Conservation (phyloP, 441 rosid genomes). For the Populus trichocarpa region DNA sequence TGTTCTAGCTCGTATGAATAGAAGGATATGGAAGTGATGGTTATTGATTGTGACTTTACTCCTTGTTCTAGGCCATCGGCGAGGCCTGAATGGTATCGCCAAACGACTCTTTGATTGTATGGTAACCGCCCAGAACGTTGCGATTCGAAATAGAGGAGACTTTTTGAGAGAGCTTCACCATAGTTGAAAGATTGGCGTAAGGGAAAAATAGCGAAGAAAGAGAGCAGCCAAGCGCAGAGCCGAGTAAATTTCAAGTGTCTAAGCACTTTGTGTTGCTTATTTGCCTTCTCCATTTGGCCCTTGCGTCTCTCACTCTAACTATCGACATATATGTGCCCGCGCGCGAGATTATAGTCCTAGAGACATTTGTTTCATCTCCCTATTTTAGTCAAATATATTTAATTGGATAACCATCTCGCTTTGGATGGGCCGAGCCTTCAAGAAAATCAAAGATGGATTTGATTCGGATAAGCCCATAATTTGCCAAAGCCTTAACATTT, state of each 20-base stretch:
- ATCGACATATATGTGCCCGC: too few species aligned
- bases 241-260: not conserved
- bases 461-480: too few species aligned
- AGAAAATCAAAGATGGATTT: too few species aligned
- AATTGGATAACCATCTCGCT: too few species aligned
- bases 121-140: slow-evolving; percentile 93
- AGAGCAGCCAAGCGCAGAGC: not conserved
- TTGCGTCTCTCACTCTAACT: not conserved
- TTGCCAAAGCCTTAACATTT: too few species aligned
- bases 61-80: slow-evolving; percentile 91
- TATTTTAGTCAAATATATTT: not conserved
- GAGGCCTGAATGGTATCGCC: slow-evolving; percentile 93
- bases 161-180: slow-evolving; percentile 65
- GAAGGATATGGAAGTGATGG: not conserved
- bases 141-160: slow-evolving; percentile 84
- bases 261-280: not conserved
- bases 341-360: too few species aligned
- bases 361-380: not conserved
- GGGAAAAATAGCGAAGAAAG: not conserved
- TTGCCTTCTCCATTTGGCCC: not conserved
- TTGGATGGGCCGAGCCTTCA: too few species aligned
- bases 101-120: slow-evolving; percentile 64
- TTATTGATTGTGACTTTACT: slow-evolving; percentile 29
- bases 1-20: not conserved
- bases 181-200: slow-evolving; percentile 42